phyloP scores from a whole-genome alignment of 371 early-diverging fungal species.

The Mortierella sp. region DNA sequence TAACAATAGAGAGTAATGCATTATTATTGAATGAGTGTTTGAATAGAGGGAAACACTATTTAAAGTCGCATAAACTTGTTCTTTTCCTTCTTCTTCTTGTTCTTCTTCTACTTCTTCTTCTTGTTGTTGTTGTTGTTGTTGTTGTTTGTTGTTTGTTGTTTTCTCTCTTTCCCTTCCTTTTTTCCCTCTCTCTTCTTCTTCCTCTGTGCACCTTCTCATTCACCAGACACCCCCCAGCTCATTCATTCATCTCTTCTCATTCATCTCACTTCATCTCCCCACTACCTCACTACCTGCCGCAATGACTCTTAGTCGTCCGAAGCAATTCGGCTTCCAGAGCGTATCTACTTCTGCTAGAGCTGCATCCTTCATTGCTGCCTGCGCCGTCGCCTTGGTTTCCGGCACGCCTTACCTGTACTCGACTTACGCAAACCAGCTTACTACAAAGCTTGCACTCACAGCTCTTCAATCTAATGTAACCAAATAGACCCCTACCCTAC shows the following conservation, averaged over 20 bases:
- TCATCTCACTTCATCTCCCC: background rate
- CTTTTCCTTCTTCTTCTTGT: constrained; percentile 5
- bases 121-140: too few species aligned
- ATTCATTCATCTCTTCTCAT: background rate
- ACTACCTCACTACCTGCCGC: background rate
- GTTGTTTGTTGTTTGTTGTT: constrained; percentile 3
- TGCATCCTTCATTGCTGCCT: constrained; percentile 46
- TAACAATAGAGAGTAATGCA: too few species aligned
- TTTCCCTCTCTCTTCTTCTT: background rate
- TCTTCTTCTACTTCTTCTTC: constrained; percentile 11
- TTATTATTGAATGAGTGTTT: too few species aligned
- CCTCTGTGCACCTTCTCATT: background rate
- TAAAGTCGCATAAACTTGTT: background rate
- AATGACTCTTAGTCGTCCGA: background rate
- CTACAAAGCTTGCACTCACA: constrained; percentile 36
- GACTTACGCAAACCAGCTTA: constrained; percentile 55
- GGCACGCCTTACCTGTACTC: constrained; percentile 56
- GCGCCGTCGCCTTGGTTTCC: constrained; percentile 49
- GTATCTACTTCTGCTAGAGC: constrained; percentile 24
- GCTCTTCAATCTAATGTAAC: constrained; percentile 52
- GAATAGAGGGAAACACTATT: too few species aligned
- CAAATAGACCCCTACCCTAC: background rate
- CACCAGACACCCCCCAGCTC: background rate
- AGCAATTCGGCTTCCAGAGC: background rate
- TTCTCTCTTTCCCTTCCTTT: constrained; percentile 6